Percentiles rank a stretch among this genome's conserved stretches.
These are phyloP conservation scores for Penicillium canariense DNA, from an alignment of 495 filamentous ascomycete species.

Conservation along the genomic window DNA sequence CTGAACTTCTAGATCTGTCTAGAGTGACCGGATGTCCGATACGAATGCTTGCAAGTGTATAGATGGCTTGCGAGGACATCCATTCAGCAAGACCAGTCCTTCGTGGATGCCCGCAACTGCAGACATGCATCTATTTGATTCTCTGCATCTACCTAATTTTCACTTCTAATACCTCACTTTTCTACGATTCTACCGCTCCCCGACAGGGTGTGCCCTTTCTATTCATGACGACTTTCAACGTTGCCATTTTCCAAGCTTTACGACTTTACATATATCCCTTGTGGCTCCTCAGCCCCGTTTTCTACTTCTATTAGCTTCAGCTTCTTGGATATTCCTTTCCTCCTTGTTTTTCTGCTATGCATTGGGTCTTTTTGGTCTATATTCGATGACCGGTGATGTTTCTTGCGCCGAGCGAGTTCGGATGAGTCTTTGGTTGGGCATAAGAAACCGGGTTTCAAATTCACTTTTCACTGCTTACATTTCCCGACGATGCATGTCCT, in stretches of 20 bases:
- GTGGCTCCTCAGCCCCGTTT: slow-evolving; percentile 25
- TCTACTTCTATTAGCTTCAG: slow-evolving; percentile 7
- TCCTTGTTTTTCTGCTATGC: slow-evolving; percentile 17
- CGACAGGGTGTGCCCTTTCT: slow-evolving; percentile 7
- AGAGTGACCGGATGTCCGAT: background rate
- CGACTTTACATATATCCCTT: slow-evolving; percentile 26
- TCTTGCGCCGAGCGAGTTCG: slow-evolving; percentile 12
- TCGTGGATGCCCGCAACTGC: slow-evolving; percentile 3
- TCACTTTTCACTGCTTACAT: background rate
- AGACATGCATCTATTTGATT: slow-evolving; percentile 17
- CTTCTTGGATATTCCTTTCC: slow-evolving; percentile 29
- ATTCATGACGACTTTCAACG: slow-evolving; percentile 26
- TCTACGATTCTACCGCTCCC: slow-evolving; percentile 14
- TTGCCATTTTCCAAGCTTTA: slow-evolving; percentile 24
- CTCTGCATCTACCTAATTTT: slow-evolving; percentile 12
- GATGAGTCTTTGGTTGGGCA: slow-evolving; percentile 19
- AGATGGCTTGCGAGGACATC: slow-evolving; percentile 7
- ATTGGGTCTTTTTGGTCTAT: slow-evolving; percentile 20
- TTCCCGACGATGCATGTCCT: slow-evolving; percentile 2
- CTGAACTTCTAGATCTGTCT: slow-evolving; percentile 21
- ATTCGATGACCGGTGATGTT: slow-evolving; percentile 17
- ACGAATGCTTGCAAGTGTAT: slow-evolving; percentile 12
- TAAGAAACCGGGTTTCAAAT: slow-evolving; percentile 16
- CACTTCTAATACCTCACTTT: slow-evolving; percentile 9
- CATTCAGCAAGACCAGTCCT: slow-evolving; percentile 2